Evolutionary conservation across 805 yeast genomes (phyloP).

Genomic region (Hanseniaspora taiwanica): DNA sequence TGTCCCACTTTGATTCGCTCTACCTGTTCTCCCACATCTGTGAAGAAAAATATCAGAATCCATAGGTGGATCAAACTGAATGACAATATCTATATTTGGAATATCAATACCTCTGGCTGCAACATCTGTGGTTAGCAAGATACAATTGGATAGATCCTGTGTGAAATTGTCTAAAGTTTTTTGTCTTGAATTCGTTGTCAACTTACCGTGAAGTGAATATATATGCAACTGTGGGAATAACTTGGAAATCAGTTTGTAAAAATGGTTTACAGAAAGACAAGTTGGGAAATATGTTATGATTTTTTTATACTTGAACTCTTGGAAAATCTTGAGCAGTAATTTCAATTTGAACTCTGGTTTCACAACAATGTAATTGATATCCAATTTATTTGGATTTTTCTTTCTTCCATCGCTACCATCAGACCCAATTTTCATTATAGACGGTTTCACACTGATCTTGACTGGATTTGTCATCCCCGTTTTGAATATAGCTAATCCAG

Average conservation of each 20-base stretch:
- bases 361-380: constrained; percentile 45
- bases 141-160: constrained; percentile 28
- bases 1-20: constrained; percentile 76
- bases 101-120: constrained; percentile 96
- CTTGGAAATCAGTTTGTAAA: constrained; percentile 40
- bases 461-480: constrained; percentile 93
- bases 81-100: constrained; percentile 84
- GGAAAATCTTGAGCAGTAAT: constrained; percentile 38
- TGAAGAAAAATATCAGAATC: constrained; percentile 88
- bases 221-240: constrained; percentile 26
- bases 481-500: constrained; percentile 64
- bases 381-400: constrained; percentile 48
- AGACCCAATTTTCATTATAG: constrained; percentile 11
- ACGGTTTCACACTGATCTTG: constrained; percentile 59
- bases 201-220: constrained; percentile 80
- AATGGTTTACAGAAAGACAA: constrained; percentile 69
- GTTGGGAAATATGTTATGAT: constrained; percentile 90
- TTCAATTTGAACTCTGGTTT: constrained; percentile 52
- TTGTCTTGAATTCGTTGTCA: constrained; percentile 65
- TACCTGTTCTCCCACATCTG: constrained; percentile 89
- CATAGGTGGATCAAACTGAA: constrained; percentile 92
- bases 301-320: constrained; percentile 49
- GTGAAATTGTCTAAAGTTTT: constrained; percentile 56
- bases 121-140: constrained; percentile 89
- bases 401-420: constrained; percentile 11